These are phyloP conservation scores for Scedosporium aurantiacum DNA, from an alignment of 2,329 filamentous ascomycete species.

Conservation along the genomic window DNA sequence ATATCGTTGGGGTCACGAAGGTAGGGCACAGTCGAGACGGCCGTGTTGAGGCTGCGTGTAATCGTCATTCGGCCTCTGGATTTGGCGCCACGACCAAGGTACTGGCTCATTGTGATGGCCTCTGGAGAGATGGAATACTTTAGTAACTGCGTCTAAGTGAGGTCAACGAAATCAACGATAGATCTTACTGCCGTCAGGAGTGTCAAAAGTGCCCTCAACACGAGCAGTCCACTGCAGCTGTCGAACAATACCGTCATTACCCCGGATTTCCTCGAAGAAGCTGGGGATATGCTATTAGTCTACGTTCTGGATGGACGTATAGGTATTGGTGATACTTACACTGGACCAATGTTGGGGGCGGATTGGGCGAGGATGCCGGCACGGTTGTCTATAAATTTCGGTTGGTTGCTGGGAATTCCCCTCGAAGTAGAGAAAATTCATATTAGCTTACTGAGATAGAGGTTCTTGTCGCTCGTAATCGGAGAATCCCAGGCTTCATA, in stretches of 20 bases:
- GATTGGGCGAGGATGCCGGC: slow-evolving; percentile 52
- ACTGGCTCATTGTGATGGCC: slow-evolving; percentile 43
- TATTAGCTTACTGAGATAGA: slow-evolving; percentile 28
- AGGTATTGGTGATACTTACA: slow-evolving; percentile 14
- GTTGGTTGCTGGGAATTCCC: slow-evolving; percentile 9
- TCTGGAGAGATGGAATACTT: slow-evolving; percentile 15
- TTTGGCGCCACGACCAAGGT: slow-evolving; percentile 51
- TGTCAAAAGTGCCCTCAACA: slow-evolving; percentile 43
- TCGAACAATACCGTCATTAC: slow-evolving; percentile 47
- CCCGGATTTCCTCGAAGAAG: slow-evolving; percentile 39
- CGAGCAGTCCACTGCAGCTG: slow-evolving; percentile 56
- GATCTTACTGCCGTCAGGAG: slow-evolving; percentile 18
- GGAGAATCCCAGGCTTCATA: slow-evolving; percentile 46
- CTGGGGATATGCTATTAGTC: slow-evolving; percentile 15
- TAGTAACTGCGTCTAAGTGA: background rate
- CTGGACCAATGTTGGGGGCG: slow-evolving; percentile 53
- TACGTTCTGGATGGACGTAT: background rate
- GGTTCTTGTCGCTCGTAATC: slow-evolving; percentile 26
- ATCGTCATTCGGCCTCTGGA: slow-evolving; percentile 52
- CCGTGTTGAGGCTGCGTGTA: slow-evolving; percentile 42
- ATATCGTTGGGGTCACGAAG: slow-evolving; percentile 45
- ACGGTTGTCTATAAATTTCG: slow-evolving; percentile 23
- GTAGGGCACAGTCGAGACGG: slow-evolving; percentile 48
- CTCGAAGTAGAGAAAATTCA: background rate
- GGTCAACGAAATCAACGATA: no score